Percentiles rank a stretch among this genome's conserved stretches.
Conservation (phyloP, 208 protist genomes). For the Acanthamoeba royreba region DNA sequence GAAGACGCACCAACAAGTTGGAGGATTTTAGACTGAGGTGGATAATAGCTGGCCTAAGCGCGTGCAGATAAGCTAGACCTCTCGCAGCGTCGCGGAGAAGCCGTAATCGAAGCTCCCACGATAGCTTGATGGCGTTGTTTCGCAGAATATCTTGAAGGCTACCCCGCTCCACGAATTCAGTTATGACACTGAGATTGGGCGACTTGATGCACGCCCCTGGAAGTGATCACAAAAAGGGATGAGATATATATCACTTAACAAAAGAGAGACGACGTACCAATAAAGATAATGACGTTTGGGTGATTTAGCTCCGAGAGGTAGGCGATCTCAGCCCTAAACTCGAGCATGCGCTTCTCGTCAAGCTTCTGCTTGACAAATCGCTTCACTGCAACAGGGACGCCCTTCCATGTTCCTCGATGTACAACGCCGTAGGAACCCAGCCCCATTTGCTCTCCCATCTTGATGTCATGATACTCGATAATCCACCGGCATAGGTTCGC, state of each 20-base stretch:
- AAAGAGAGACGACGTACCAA: too few relatives aligned
- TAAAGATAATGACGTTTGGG: not conserved
- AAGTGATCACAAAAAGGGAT: too few relatives aligned
- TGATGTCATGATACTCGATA: not conserved
- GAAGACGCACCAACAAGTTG: slow-evolving; percentile 13
- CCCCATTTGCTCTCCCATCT: not conserved
- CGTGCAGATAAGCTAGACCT: slow-evolving; percentile 61
- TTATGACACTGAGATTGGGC: slow-evolving; percentile 64
- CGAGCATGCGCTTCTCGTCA: slow-evolving; percentile 34
- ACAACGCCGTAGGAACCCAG: not conserved
- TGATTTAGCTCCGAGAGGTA: not conserved
- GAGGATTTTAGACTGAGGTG: slow-evolving; percentile 63
- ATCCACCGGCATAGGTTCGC: not conserved
- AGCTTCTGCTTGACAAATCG: slow-evolving; percentile 27
- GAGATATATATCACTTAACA: too few relatives aligned
- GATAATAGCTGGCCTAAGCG: not conserved
- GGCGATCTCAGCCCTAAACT: not conserved
- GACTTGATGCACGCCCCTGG: slow-evolving; percentile 51
- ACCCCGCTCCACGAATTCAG: slow-evolving; percentile 51
- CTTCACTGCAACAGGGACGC: not conserved
- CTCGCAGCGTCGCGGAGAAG: slow-evolving; percentile 34
- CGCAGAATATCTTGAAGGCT: slow-evolving; percentile 57
- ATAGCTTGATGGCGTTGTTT: not conserved
- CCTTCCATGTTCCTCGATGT: not conserved
- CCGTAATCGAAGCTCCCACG: not conserved